Evolutionary conservation across 306 rosid species (phyloP), one percentile per base, ranked within the genome.

Genomic region (Fragaria ananassa): DNA sequence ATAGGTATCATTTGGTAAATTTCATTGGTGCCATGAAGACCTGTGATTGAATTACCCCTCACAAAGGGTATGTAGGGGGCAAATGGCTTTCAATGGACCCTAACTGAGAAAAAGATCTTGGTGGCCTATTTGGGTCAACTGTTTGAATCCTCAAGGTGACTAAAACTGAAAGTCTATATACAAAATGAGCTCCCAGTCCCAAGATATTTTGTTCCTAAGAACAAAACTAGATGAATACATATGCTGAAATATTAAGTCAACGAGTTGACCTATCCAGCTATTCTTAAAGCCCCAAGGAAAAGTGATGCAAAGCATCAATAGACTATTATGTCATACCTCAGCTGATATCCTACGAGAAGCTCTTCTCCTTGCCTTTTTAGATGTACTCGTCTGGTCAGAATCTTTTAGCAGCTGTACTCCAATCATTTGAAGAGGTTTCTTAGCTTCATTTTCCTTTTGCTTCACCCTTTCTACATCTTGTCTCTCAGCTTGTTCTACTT

Each of bases 381-480:
- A 61, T 56, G 88, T 19, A 62, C 87, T 81, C 39, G 81, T 78
- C 81, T 81, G 89, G 71, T 90, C 91, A 61, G 87, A 81, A 84
- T 95, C 98, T 87, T 94, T 92, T 83, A 95, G 82, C 80, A 95
- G 74, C 79, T 95, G 97, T 70, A 95, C 87, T 68, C 98, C 98
- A 74, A 95, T 92, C 98, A 95, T 95, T 84, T 95, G 97, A 84
- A 92, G 96, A 82, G 98, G 91, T 63, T 80, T 89, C 83, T 92
- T 86, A 71, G 91, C 83, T 92, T 87, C 95, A 79, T 78, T 87
- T 83, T 83, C 97, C 85, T 95, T 92, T 29, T 83, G 87, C 85
- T 95, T 90, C 69, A 92, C 91, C 80, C 90, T 88, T 68, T 90
- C 92, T 56, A 80, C 93, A 76, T 94, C 96, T 82, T 83, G 96